Percentiles rank a stretch among this genome's conserved stretches.
phyloP scores from a whole-genome alignment of 2,329 filamentous ascomycete genomes.

The Colletotrichum sansevieriae region DNA sequence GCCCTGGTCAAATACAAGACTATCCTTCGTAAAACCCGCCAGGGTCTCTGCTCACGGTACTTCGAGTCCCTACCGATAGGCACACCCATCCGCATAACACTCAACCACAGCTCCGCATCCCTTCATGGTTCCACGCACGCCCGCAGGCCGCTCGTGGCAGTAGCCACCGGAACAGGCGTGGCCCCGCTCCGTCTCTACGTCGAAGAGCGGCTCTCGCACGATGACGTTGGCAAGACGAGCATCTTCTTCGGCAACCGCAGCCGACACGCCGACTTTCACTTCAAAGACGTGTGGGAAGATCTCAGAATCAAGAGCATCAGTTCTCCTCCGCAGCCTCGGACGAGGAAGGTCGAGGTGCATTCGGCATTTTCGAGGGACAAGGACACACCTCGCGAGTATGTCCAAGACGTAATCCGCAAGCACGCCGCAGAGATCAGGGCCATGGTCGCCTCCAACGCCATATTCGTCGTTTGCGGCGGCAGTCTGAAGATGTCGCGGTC shows the following conservation, averaged over 20 bases:
- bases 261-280: conserved; percentile 82
- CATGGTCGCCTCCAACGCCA: conserved; percentile 56
- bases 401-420: conserved; percentile 66
- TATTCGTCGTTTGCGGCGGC: conserved; percentile 69
- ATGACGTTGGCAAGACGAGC: conserved; percentile 53
- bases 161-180: conserved; percentile 88
- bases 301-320: conserved; percentile 8
- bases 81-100: conserved; percentile 72
- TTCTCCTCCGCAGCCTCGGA: neutral
- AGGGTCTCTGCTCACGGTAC: conserved; percentile 93
- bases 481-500: conserved; percentile 70
- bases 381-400: conserved; percentile 63
- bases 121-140: conserved; percentile 54
- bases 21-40: conserved; percentile 83
- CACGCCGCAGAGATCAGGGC: conserved; percentile 54
- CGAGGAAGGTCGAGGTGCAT: conserved; percentile 46
- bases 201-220: conserved; percentile 72
- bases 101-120: conserved; percentile 61
- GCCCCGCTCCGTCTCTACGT: conserved; percentile 86
- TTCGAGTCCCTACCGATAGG: conserved; percentile 73
- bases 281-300: conserved; percentile 78
- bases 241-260: conserved; percentile 92
- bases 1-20: conserved; percentile 94
- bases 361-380: conserved; percentile 64
- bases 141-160: conserved; percentile 75